Evolutionary conservation across 148 eudicot species (phyloP), one percentile per base, ranked within the genome.

Genomic region (Mesembryanthemum crystallinum): DNA sequence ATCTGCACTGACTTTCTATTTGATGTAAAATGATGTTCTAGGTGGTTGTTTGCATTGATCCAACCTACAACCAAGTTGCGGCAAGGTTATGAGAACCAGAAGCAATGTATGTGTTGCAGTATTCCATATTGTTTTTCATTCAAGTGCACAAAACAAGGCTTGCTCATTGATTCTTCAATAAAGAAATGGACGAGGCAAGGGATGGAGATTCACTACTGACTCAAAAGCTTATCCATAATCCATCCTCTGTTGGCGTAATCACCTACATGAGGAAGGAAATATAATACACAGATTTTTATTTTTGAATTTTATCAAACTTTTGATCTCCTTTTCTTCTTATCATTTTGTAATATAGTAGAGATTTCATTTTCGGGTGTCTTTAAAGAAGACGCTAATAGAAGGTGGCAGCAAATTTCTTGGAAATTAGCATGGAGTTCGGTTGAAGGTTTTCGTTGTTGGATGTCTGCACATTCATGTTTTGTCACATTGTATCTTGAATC

Each of bases 11-110:
- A 51, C 67, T 17, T 55, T 65, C 12, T 49, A 35, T 67, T 45
- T 54, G 64, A 67, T 68, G 27, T n/a, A 64, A 33, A 33, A 28
- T 79, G 64, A 27, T 45, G 65, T 54, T 77, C 30, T 77, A 93
- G 98, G 96, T 93, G 69, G 90, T 93, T 73, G 98, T 93, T 73
- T 89, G 96, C 82, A 80, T 93, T 37, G 96, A 93, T 68, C 91
- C 97, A 20, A 76, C 82, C 69, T 91, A 78, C 81, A 69, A 81
- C 76, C 87, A 81, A 72, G 86, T 77, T 61, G 71, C 66, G 43
- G 87, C 98, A 33, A 93, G 87, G 74, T 73, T 90, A 51, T 92
- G 86, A 90, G 81, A 69, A 27, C 35, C 8, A 8, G 58, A 24
- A 32, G 37, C 55, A 67, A 25, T 14, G 51, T 74, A 18, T 75